phyloP scores from a whole-genome alignment of 495 filamentous ascomycete genomes.

The Penicillium diatomitis region DNA sequence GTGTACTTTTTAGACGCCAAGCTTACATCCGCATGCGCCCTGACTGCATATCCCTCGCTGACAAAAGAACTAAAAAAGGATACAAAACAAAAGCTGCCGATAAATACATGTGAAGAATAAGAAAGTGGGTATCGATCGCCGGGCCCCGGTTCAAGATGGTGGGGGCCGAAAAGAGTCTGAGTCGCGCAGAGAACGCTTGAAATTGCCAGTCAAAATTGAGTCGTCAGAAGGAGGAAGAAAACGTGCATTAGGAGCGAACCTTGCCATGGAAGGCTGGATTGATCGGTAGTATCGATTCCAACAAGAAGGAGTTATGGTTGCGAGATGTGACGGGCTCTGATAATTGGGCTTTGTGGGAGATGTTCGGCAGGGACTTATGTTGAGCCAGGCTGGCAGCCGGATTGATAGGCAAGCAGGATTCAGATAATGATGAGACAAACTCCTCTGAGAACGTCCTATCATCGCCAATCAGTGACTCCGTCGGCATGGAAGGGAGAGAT shows the following conservation, averaged over 20 bases:
- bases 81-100: conserved; percentile 8
- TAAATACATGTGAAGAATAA: conserved; percentile 22
- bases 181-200: conserved; percentile 1
- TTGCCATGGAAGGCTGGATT: conserved; percentile 22
- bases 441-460: background rate
- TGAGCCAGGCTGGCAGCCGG: conserved; percentile 16
- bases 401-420: conserved; percentile 15
- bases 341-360: background rate
- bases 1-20: conserved; percentile 18
- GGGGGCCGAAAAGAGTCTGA: conserved; percentile 13
- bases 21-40: conserved; percentile 17
- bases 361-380: conserved; percentile 1
- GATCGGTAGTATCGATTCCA: conserved; percentile 28
- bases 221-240: no score
- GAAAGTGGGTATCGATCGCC: conserved; percentile 23
- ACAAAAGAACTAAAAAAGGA: conserved; percentile 13
- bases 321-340: background rate
- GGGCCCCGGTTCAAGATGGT: conserved; percentile 9
- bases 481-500: background rate
- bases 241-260: background rate
- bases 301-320: conserved; percentile 11
- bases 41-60: conserved; percentile 14
- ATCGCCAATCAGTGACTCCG: background rate
- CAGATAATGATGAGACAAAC: conserved; percentile 1
- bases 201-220: no score